Percentiles rank a stretch among this genome's conserved stretches.
These are phyloP conservation scores for Talaromyces trachyspermus DNA, from an alignment of 495 filamentous ascomycete species.

Conservation along the genomic window DNA sequence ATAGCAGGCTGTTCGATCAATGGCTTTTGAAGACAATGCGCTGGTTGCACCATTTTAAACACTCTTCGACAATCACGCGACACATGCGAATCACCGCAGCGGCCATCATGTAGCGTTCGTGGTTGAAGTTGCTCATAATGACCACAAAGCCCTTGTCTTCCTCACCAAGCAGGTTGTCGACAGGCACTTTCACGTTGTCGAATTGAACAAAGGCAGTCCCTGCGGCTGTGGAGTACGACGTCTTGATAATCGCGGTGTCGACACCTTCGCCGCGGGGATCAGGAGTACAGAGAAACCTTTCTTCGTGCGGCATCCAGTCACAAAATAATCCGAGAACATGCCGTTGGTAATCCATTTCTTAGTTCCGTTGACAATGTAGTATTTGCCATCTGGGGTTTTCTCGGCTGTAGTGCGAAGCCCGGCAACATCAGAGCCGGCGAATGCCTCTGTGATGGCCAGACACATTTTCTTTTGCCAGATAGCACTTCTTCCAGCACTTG, in stretches of 20 bases:
- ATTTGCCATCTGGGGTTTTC: constrained; percentile 74
- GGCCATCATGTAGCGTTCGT: constrained; percentile 68
- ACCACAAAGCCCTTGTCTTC: constrained; percentile 85
- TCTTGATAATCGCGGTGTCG: constrained; percentile 79
- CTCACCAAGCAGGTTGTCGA: constrained; percentile 69
- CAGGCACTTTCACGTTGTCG: constrained; percentile 81
- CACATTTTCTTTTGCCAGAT: constrained; percentile 80
- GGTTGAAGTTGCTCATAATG: constrained; percentile 85
- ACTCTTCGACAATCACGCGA: constrained; percentile 71
- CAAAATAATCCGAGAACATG: constrained; percentile 76
- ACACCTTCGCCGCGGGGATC: constrained; percentile 62
- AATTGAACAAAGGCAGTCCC: constrained; percentile 77
- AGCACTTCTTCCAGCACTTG: constrained; percentile 64
- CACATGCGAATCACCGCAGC: constrained; percentile 57
- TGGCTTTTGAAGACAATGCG: constrained; percentile 79
- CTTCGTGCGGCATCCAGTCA: constrained; percentile 70
- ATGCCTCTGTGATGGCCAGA: constrained; percentile 83
- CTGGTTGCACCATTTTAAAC: constrained; percentile 84
- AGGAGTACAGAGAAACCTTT: constrained; percentile 77
- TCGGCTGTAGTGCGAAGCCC: constrained; percentile 73
- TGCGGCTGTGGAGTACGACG: constrained; percentile 71
- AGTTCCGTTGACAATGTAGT: constrained; percentile 82
- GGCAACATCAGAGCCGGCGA: constrained; percentile 82
- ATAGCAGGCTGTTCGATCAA: constrained; percentile 82
- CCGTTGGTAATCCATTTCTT: constrained; percentile 97